These are phyloP conservation scores for Eragrostis nindensis DNA, from an alignment of 176 grass and related monocot genomes.

Conservation along the genomic window DNA sequence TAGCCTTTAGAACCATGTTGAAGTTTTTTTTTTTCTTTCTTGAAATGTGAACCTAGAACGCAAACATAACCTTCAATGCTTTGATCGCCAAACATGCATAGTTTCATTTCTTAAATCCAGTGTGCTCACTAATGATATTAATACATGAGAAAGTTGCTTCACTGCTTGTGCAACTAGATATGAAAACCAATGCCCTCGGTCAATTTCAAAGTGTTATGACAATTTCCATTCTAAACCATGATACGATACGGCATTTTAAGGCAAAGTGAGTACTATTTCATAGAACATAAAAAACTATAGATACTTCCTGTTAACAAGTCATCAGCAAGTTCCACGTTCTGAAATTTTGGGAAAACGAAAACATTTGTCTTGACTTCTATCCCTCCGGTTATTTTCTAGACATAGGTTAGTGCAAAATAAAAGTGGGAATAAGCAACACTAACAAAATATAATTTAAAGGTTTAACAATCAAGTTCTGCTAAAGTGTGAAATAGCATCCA, in stretches of 20 bases:
- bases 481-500: neutral
- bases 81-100: neutral
- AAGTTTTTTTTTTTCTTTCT: neutral
- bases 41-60: slow-evolving; percentile 3
- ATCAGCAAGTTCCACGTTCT: neutral
- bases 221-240: neutral
- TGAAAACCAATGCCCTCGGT: neutral
- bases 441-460: no score
- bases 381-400: no score
- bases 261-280: neutral
- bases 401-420: no score
- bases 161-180: neutral
- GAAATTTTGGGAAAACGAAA: neutral
- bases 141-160: neutral
- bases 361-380: neutral
- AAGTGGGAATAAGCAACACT: no score
- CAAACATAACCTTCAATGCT: neutral
- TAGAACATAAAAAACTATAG: neutral
- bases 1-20: slow-evolving; percentile 8
- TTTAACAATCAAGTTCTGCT: slow-evolving; percentile 7
- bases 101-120: neutral
- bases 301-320: neutral
- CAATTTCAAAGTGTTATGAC: neutral
- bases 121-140: neutral
- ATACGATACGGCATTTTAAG: neutral